Percentiles rank a stretch among this genome's conserved stretches.
Conservation (phyloP, 805 yeast species). For the Suhomyces faveliae region DNA sequence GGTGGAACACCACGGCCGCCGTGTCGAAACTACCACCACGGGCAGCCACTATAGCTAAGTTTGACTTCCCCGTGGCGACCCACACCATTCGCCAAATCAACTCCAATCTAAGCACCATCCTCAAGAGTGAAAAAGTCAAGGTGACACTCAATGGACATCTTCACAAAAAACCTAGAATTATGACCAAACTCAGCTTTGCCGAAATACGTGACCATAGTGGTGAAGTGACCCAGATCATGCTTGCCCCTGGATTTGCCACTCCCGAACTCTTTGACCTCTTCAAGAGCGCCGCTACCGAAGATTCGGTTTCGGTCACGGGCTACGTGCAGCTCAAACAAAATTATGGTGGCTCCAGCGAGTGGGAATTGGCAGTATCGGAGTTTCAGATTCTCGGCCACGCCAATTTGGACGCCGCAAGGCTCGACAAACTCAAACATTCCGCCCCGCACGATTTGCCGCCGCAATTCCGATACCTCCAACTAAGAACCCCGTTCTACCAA, state of each 20-base stretch:
- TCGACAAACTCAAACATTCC: conserved; percentile 55
- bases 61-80: conserved; percentile 37
- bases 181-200: conserved; percentile 72
- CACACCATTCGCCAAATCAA: conserved; percentile 17
- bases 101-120: conserved; percentile 3
- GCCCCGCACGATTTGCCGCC: conserved; percentile 64
- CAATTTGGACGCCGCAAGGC: conserved; percentile 62
- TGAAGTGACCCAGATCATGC: conserved; percentile 51
- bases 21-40: conserved; percentile 18
- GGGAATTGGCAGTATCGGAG: conserved; percentile 58
- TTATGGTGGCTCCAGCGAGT: conserved; percentile 17
- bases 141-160: conserved; percentile 82
- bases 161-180: conserved; percentile 65
- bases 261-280: conserved; percentile 39
- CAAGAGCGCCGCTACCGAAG: conserved; percentile 61
- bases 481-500: conserved; percentile 62
- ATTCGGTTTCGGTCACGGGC: conserved; percentile 69
- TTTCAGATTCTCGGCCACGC: conserved; percentile 63
- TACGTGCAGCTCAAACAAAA: conserved; percentile 34
- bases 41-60: conserved; percentile 25
- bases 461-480: conserved; percentile 76
- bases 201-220: conserved; percentile 74
- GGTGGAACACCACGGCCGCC: neutral
- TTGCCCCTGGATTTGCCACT: conserved; percentile 42
- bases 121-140: neutral